Base-by-base conservation (phyloP, 805 yeast genomes). In the Kockiozyma suomiensis region DNA sequence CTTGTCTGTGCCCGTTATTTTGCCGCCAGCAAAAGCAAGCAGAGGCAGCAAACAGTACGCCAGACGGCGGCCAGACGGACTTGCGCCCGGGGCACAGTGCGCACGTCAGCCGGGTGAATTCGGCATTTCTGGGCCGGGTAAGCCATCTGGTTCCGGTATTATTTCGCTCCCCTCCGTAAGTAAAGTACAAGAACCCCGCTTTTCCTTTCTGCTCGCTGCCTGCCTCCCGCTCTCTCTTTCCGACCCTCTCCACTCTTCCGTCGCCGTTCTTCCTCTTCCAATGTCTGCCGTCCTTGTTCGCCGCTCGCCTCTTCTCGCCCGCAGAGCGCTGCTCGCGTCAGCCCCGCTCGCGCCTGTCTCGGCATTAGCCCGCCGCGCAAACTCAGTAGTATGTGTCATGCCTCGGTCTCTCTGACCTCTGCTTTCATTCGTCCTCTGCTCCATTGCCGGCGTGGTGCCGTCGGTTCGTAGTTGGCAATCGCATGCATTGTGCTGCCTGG, bases 321-420 rank as follows among this genome's bases (percentile, higher is more conserved):
- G 56, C 32, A 37, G 58, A 21, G 28, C 55, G 5, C 41, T 37
- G 33, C 38, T 37, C 49, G 28, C 35, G 48, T 19, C 56, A 35
- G 40, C 52, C 21, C 52, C 48, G 50, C 48, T 28, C 43, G 37
- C 15, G 23, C 54, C 30, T 32, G 26, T 33, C 43, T 46, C 47
- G n/a, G 3, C 50, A 13, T 8, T 41, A 6, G 54, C 37, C 42
- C 43, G 32, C 15, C 56, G 61, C 37, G 42, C 54, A 23, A 32
- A 19, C 50, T 58, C 61, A 12, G 61, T 54, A 42, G 61, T 58
- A 53, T 8, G 61, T 58, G 32, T 8, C 25, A 26, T 33, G 40
- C 37, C 12, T 4, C n/a, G 23, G n/a, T n/a, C 46, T 28, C 33
- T 30, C 10, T 10, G 33, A 30, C 10, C 33, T 7, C 10, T 6